Base-by-base conservation (phyloP, 2,329 filamentous ascomycete genomes). In the Trichoderma lentiforme region DNA sequence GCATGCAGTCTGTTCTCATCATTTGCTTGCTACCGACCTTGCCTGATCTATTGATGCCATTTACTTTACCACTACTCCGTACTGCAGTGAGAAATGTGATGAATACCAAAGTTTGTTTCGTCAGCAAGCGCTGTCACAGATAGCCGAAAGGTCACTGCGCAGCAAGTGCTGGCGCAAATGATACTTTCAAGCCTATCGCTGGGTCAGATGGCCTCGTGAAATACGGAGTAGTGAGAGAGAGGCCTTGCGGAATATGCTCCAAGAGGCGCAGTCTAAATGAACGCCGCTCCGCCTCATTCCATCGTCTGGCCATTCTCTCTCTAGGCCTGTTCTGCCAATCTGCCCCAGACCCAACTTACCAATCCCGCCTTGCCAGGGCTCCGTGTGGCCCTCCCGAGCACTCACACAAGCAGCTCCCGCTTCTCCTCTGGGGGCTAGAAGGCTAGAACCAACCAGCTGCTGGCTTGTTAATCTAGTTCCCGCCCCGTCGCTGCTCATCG, bases 111-210 rank as follows among this genome's bases (percentile, higher is more conserved):
- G 15, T 39, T 9, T 34, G 8, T 14, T 64, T 18, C 21, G 43
- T 18, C 61, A 24, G 26, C 15, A 34, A 56, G 21, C 24, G 30
- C 12, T 24, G 5, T 58, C 24, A 18, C 30, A 56, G 28, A 18
- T 43, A 24, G 26, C n/a, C 28, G 26, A 61, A 34, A 62, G 26
- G 47, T 72, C 47, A 63, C 28, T 56, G 21, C 56, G 14, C 57
- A 68, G 70, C 70, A 68, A 56, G 64, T 34, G 63, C 18, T 63
- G 43, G 43, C n/a, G 63, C 63, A 62, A 32, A 39, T 28, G 56
- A 63, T 72, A 63, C 64, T 26, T 24, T 34, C 24, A 18, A 2
- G 18, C 26, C 26, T 69, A 69, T 69, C 57, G 39, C 43, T 51
- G 43, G 39, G 43, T 39, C 34, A 53, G 21, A 47, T 51, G 26